Evolutionary conservation across 2,329 filamentous ascomycete genomes (phyloP).

Genomic region (Thelonectria olida): DNA sequence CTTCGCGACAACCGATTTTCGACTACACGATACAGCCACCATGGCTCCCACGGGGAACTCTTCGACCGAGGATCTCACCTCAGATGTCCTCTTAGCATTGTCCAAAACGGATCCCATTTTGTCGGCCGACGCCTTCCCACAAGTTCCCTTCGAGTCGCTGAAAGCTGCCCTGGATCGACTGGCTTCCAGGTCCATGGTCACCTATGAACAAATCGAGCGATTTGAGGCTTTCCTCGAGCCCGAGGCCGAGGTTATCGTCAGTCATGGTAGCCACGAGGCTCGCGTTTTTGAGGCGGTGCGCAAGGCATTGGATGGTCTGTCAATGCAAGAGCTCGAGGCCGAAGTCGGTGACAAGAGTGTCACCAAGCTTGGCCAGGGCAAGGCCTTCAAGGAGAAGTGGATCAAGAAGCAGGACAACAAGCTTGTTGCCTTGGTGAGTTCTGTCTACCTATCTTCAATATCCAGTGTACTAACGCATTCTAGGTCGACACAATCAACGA

Average conservation of each 20-base stretch:
- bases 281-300: constrained; percentile 81
- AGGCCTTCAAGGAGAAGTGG: constrained; percentile 87
- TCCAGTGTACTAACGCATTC: constrained; percentile 10
- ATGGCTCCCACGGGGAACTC: constrained; percentile 21
- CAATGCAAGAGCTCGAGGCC: constrained; percentile 77
- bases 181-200: constrained; percentile 84
- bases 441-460: background rate
- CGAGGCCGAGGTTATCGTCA: constrained; percentile 76
- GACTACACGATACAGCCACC: constrained; percentile 11
- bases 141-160: constrained; percentile 71
- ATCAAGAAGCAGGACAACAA: constrained; percentile 70
- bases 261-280: constrained; percentile 82
- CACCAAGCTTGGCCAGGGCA: constrained; percentile 88
- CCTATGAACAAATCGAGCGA: constrained; percentile 83
- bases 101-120: constrained; percentile 67
- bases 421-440: constrained; percentile 61
- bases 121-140: constrained; percentile 75
- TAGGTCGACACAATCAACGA: constrained; percentile 81
- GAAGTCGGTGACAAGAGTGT: constrained; percentile 77
- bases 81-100: constrained; percentile 73
- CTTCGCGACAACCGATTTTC: constrained; percentile 19
- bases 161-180: constrained; percentile 92
- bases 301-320: constrained; percentile 79
- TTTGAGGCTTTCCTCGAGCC: constrained; percentile 81
- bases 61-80: constrained; percentile 64